phyloP scores from a whole-genome alignment of 805 yeast species.

The Hemisphaericaspora nanyangensis region DNA sequence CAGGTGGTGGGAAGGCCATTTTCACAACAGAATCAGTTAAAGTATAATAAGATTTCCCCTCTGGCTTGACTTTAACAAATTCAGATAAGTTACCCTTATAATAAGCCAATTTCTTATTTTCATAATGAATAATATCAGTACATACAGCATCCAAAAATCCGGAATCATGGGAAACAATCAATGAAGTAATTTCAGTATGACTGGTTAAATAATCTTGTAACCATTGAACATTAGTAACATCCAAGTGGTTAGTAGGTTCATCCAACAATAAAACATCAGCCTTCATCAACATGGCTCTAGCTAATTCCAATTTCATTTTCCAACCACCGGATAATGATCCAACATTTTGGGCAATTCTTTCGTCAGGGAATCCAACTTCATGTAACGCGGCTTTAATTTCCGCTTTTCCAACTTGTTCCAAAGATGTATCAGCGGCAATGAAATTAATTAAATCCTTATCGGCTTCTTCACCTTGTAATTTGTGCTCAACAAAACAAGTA shows the following conservation, averaged over 20 bases:
- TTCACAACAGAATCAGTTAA: conserved; percentile 88
- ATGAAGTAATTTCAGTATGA: conserved; percentile 84
- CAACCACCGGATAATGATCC: conserved; percentile 98
- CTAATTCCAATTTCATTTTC: conserved; percentile 98
- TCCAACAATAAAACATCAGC: conserved; percentile 93
- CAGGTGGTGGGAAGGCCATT: conserved; percentile 99
- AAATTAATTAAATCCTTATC: conserved; percentile 84
- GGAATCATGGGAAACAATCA: conserved; percentile 97
- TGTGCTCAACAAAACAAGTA: conserved; percentile 97
- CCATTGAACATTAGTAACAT: conserved; percentile 92
- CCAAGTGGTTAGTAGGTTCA: conserved; percentile 98
- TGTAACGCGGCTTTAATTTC: conserved; percentile 75
- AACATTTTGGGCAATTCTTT: conserved; percentile 83
- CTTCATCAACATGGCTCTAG: conserved; percentile 97
- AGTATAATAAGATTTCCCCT: conserved; percentile 93
- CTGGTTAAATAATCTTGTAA: conserved; percentile 79
- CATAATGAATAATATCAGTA: conserved; percentile 95
- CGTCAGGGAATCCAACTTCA: conserved; percentile 88
- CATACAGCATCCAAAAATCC: conserved; percentile 94
- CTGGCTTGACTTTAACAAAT: conserved; percentile 89
- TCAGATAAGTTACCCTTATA: conserved; percentile 94
- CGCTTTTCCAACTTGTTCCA: conserved; percentile 55
- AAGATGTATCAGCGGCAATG: conserved; percentile 85
- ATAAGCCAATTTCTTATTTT: conserved; percentile 88
- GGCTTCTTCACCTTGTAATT: conserved; percentile 91